Base-by-base conservation (phyloP, 495 filamentous ascomycete genomes). In the Aspergillus biplanus region DNA sequence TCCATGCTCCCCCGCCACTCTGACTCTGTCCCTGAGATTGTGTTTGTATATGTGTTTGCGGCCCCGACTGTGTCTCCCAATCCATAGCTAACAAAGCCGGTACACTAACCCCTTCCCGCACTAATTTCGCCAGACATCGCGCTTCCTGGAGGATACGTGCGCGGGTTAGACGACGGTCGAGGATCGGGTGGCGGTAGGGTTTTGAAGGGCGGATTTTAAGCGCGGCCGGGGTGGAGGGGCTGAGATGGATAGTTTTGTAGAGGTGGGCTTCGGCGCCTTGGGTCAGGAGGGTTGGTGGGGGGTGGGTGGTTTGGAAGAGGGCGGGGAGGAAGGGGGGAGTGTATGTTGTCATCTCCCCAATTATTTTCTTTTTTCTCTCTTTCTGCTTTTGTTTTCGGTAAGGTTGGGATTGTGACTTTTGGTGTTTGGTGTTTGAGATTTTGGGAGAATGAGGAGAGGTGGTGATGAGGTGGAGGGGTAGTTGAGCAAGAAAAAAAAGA, bases 211-310 rank as follows among this genome's bases (percentile, higher is more conserved):
- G 92, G 84, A 96, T 87, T 79, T 99, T 99, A 61, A 98, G 88
- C 0, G 92, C 92, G 69, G 87, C 90, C 13, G 89, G 86, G 50
- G 84, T 83, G 61, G 76, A 65, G 60, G 91, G 85, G 13, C 82
- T 69, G 67, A 97, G 90, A 79, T 91, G 93, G 66, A 84, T 87
- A 8, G 93, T 94, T 67, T 85, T 85, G 90, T 93, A 98, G 72
- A 99, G 83, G 69, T 93, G 91, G 52, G 90, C 92, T 85, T 99
- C 95, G 74, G 95, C 95, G 79, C 95, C 95, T 83, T 97, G 95
- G 42, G 89, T 86, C 62, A 97, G 83, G 69, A 95, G 80, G 15
- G 78, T 73, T 64, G 82, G 77, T 53, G 85, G 79, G 16, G 86
- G 80, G 68, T 76, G 62, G 42, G 86, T 82, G 68, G 85, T 76